Evolutionary conservation across 2,329 filamentous ascomycete genomes (phyloP).

Genomic region (Paracorniculantispora psalliotae): DNA sequence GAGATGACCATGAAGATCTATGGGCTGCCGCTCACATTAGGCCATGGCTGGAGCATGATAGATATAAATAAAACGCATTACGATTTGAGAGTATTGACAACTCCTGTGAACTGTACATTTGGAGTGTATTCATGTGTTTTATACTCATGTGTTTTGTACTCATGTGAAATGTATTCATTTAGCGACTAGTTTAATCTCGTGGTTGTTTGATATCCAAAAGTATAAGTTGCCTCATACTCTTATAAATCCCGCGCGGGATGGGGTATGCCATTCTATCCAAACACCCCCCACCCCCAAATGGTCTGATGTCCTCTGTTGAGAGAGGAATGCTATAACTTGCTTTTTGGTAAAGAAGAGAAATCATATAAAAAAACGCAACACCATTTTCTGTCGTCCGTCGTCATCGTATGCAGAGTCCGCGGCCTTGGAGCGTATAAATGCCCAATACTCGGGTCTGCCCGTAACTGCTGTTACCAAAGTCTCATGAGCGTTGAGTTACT

Average conservation of each 20-base stretch:
- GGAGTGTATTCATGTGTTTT: too few relatives aligned
- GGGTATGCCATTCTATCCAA: background rate
- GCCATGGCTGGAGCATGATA: background rate
- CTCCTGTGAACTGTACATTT: too few relatives aligned
- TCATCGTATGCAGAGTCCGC: background rate
- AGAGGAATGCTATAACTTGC: background rate
- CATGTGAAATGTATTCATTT: too few relatives aligned
- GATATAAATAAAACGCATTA: background rate
- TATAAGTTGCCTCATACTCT: slow-evolving; percentile 1
- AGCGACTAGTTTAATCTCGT: too few relatives aligned
- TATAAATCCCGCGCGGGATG: background rate
- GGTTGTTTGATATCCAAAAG: background rate
- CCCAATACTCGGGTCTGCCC: too few relatives aligned
- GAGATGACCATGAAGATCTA: too few relatives aligned
- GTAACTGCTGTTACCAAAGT: too few relatives aligned
- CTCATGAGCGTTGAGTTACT: background rate
- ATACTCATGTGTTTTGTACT: too few relatives aligned
- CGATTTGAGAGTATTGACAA: too few relatives aligned
- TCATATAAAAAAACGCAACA: background rate
- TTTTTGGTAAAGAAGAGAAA: background rate
- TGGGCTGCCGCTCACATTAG: background rate
- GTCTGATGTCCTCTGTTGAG: slow-evolving; percentile 9
- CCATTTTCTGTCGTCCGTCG: background rate
- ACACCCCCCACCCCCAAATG: background rate
- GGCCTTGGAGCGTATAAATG: too few relatives aligned